Evolutionary conservation across 352 stramenopile genomes (phyloP), one percentile per base, ranked within the genome.

Genomic region (Pythium plurisporium): DNA sequence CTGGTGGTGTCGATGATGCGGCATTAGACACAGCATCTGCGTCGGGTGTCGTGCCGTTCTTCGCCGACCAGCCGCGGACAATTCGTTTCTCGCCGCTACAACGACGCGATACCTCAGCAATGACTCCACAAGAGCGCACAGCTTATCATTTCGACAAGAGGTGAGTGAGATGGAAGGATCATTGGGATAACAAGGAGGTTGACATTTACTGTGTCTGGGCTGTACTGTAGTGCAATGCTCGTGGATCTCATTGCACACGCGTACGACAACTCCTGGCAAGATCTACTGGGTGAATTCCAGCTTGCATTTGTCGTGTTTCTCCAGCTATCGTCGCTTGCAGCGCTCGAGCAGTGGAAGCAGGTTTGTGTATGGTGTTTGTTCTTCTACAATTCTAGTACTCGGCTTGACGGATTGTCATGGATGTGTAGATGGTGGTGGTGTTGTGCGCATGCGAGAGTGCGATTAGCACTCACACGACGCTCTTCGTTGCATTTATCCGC

Each of bases 251-350:
- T 87, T 30, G 19, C 48, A 22, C 29, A 46, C 5, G 44, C 36
- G 17, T 69, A 46, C 19, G 43, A 46, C 6, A 31, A 45, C 0
- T 59, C 72, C 38, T 97, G 86, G 85, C 46, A 87, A 50, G 65
- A 89, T 36, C 72, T 98, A 27, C 38, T 98, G 14, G 95, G 88
- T 25, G 93, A 98, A 73, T 60, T 98, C 54, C 91, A 98, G 67
- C 64, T 98, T n/a, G 79, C 89, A 5, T 98, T 97, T 59, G 49
- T 97, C 12, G 48, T 97, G 4, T 98, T 98, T 70, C 60, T 98
- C 31, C 82, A 97, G 66, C 60, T 98, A n/a, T 94, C 92, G 40
- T 98, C 93, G 36, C 77, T 97, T 22, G 68, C 80, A 14, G 94
- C 92, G 3, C 72, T 98, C 34, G 79, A 97, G 67, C 89, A 98